Percentiles rank a stretch among this genome's conserved stretches.
These are phyloP conservation scores for Blastobotrys raffinosifermentans DNA, from an alignment of 1,139 yeast species.

Conservation along the genomic window DNA sequence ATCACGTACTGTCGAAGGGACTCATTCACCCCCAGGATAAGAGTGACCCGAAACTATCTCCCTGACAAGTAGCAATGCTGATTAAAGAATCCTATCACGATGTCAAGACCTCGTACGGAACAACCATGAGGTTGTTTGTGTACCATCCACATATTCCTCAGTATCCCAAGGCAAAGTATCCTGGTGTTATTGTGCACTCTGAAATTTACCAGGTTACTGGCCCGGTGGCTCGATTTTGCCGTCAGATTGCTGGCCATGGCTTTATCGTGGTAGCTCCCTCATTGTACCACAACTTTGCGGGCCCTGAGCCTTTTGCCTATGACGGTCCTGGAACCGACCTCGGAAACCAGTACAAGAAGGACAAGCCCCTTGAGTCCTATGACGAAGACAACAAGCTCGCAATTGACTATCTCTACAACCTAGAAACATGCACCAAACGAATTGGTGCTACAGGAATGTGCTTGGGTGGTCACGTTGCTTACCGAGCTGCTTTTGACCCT, in stretches of 20 bases:
- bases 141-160: constrained; percentile 66
- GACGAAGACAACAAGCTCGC: constrained; percentile 69
- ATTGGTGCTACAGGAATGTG: constrained; percentile 87
- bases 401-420: constrained; percentile 52
- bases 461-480: constrained; percentile 79
- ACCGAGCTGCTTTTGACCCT: constrained; percentile 62
- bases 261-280: constrained; percentile 75
- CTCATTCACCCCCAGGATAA: too few species aligned
- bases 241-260: constrained; percentile 74
- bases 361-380: constrained; percentile 63
- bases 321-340: constrained; percentile 70
- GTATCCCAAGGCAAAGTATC: constrained; percentile 70
- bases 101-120: constrained; percentile 58
- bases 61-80: too few species aligned
- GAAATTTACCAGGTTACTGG: constrained; percentile 67
- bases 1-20: too few species aligned
- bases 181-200: constrained; percentile 72
- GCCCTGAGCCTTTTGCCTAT: constrained; percentile 59
- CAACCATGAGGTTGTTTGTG: constrained; percentile 59
- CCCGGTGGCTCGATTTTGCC: constrained; percentile 73
- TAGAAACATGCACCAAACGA: constrained; percentile 64
- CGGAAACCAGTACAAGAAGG: constrained; percentile 63
- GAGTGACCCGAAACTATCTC: too few species aligned
- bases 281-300: constrained; percentile 65
- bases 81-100: constrained; percentile 63